phyloP scores from a whole-genome alignment of 441 rosid species.

The Pelargonium fulgidum region DNA sequence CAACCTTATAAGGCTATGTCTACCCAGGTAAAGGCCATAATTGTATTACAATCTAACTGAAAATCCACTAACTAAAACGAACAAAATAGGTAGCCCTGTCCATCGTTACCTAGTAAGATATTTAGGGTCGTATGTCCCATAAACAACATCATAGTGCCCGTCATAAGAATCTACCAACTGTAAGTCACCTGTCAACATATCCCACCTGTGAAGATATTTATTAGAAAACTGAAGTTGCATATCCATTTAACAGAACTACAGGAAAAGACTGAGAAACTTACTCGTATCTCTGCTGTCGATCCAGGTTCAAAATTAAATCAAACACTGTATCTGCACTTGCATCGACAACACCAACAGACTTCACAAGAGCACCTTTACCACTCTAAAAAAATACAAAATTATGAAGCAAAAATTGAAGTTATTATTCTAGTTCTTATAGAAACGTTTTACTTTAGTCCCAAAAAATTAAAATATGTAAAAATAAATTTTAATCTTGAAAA shows the following conservation, averaged over 20 bases:
- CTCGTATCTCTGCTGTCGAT: constrained; percentile 84
- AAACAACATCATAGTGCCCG: constrained; percentile 84
- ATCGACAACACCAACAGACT: constrained; percentile 85
- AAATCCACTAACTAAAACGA: background rate
- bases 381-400: constrained; percentile 37
- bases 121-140: constrained; percentile 79
- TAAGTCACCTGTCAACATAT: constrained; percentile 80
- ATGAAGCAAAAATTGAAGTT: constrained; percentile 9
- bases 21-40: background rate
- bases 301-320: constrained; percentile 71
- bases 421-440: constrained; percentile 7
- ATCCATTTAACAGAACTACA: constrained; percentile 18
- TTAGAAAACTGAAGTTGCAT: constrained; percentile 24
- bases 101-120: constrained; percentile 64
- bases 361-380: constrained; percentile 78
- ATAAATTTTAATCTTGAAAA: background rate
- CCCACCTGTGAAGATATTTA: constrained; percentile 73
- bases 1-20: background rate
- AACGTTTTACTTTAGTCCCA: constrained; percentile 11
- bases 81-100: background rate
- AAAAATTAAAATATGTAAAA: constrained; percentile 1
- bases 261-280: constrained; percentile 36
- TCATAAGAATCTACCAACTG: constrained; percentile 78
- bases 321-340: constrained; percentile 81
- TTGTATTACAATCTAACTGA: background rate